Evolutionary conservation across 2,329 filamentous ascomycete species (phyloP).

Genomic region (Fusarium sp.): DNA sequence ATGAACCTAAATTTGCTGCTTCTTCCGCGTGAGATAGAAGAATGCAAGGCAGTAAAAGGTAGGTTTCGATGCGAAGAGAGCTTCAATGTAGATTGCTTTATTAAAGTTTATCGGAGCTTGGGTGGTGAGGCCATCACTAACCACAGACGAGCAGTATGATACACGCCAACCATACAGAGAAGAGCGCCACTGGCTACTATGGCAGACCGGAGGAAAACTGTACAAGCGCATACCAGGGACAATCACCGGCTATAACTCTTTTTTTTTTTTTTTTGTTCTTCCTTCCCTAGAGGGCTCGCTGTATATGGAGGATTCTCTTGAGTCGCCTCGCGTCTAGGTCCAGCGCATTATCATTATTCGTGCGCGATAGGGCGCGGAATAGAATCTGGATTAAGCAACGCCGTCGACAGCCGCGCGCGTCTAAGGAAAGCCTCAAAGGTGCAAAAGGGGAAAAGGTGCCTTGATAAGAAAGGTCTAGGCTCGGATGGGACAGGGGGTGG

Average conservation of each 20-base stretch:
- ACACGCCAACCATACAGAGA: neutral
- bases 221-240: neutral
- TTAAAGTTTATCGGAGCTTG: slow-evolving; percentile 21
- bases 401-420: slow-evolving; percentile 5
- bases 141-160: neutral
- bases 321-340: neutral
- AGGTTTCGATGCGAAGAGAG: slow-evolving; percentile 1
- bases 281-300: too few relatives aligned
- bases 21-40: neutral
- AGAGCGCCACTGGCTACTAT: neutral
- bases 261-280: neutral
- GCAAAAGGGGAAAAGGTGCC: neutral
- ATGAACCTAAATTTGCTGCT: neutral
- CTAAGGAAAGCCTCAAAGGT: neutral
- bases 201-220: neutral
- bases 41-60: neutral
- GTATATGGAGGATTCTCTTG: neutral
- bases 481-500: neutral
- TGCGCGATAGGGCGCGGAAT: too few relatives aligned
- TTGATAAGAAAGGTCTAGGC: slow-evolving; percentile 5
- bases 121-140: slow-evolving; percentile 28
- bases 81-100: neutral
- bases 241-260: neutral
- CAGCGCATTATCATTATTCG: neutral
- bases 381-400: slow-evolving; percentile 1